A percentile compares a stretch with the other conserved stretches of the same genome.
phyloP scores from a whole-genome alignment of 116 monocot genomes.

The Zostera marina region DNA sequence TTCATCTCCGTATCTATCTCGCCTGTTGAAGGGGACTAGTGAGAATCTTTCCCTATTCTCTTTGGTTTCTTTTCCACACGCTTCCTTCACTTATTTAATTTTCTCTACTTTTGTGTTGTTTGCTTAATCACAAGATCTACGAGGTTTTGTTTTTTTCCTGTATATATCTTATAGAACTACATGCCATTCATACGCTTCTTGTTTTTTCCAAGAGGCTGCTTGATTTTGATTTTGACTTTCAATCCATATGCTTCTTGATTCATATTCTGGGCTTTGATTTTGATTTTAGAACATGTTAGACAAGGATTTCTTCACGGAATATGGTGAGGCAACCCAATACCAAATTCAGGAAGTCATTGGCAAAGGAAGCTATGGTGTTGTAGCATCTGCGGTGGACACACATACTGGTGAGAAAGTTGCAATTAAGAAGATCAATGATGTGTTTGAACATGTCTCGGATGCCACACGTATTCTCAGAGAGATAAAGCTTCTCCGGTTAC shows the following conservation, averaged over 20 bases:
- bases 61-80: too few species aligned
- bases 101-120: background rate
- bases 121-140: background rate
- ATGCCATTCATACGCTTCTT: background rate
- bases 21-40: too few species aligned
- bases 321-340: slow-evolving; percentile 62
- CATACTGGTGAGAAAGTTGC: slow-evolving; percentile 67
- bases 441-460: slow-evolving; percentile 90
- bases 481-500: slow-evolving; percentile 66
- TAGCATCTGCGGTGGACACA: slow-evolving; percentile 54
- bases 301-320: slow-evolving; percentile 73
- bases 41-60: too few species aligned
- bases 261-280: background rate
- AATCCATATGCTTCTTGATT: too few species aligned
- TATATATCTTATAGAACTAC: background rate
- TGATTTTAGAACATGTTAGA: slow-evolving; percentile 34
- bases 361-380: slow-evolving; percentile 85
- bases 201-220: background rate
- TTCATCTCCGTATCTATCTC: too few species aligned
- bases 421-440: slow-evolving; percentile 84
- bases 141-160: background rate
- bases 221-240: background rate
- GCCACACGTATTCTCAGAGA: slow-evolving; percentile 76
- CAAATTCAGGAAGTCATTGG: slow-evolving; percentile 76
- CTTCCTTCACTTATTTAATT: too few species aligned